Conservation (phyloP, 208 protist species). For the Leishmania gerbilli region DNA sequence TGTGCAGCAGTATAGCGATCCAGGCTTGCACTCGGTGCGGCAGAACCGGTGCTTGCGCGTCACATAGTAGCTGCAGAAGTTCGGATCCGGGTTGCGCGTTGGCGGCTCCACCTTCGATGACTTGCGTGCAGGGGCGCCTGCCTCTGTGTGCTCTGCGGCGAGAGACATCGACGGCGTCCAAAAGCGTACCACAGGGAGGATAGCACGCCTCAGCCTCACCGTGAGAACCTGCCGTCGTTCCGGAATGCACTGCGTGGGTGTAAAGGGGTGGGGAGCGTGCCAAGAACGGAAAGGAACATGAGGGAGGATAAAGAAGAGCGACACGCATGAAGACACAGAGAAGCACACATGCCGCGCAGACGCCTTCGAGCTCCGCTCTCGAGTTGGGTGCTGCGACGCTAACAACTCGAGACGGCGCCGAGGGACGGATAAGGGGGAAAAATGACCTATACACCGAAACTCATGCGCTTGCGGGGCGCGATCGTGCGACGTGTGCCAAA, state of each 20-base stretch:
- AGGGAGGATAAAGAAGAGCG: slow-evolving; percentile 1
- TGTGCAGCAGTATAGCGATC: slow-evolving; percentile 61
- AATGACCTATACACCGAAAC: neutral
- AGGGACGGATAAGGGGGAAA: neutral
- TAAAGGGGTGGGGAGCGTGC: neutral
- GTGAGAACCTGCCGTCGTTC: neutral
- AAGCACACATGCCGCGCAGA: neutral
- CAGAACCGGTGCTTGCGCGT: slow-evolving; percentile 75
- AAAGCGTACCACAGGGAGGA: neutral
- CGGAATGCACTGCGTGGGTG: too few relatives aligned
- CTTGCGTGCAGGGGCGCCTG: slow-evolving; percentile 14
- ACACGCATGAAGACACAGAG: neutral
- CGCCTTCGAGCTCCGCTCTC: neutral
- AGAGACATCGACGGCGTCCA: neutral
- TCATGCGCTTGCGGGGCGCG: neutral
- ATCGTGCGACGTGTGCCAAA: neutral
- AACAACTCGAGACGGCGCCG: neutral
- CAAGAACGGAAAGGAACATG: neutral
- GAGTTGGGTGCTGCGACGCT: neutral
- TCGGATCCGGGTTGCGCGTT: slow-evolving; percentile 48
- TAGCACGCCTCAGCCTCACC: neutral
- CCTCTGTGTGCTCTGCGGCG: neutral
- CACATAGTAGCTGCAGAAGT: slow-evolving; percentile 64
- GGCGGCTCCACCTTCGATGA: slow-evolving; percentile 24
- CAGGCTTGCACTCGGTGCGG: slow-evolving; percentile 39